phyloP scores from a whole-genome alignment of 805 yeast species.

The Candida vaughaniae region DNA sequence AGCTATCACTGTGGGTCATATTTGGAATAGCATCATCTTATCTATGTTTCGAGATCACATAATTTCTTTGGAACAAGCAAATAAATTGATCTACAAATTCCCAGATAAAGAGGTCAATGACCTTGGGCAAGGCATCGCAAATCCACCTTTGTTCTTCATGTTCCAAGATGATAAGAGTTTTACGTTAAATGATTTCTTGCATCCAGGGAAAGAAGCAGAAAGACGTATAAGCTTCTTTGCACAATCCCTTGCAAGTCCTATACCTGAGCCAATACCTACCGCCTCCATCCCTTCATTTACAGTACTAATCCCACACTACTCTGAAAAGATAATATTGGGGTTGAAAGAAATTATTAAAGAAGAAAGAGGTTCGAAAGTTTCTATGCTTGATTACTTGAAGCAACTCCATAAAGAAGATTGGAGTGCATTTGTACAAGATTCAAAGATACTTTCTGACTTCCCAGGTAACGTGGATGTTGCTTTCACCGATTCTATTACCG shows the following conservation, averaged over 20 bases:
- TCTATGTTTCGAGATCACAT: slow-evolving; percentile 39
- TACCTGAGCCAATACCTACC: slow-evolving; percentile 49
- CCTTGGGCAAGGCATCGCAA: slow-evolving; percentile 14
- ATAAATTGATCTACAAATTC: slow-evolving; percentile 25
- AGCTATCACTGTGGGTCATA: slow-evolving; percentile 15
- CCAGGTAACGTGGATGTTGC: background rate
- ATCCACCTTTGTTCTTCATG: slow-evolving; percentile 47
- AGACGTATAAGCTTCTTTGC: slow-evolving; percentile 54
- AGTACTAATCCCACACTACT: slow-evolving; percentile 52
- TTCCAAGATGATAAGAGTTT: slow-evolving; percentile 46
- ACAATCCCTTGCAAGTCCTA: slow-evolving; percentile 47
- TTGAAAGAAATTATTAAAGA: slow-evolving; percentile 49
- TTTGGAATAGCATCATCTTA: slow-evolving; percentile 29
- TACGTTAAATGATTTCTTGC: slow-evolving; percentile 39
- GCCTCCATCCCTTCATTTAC: slow-evolving; percentile 51
- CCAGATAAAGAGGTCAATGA: slow-evolving; percentile 4
- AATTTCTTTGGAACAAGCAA: slow-evolving; percentile 42
- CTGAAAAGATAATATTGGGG: slow-evolving; percentile 47
- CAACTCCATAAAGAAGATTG: slow-evolving; percentile 73
- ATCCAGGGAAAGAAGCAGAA: slow-evolving; percentile 49
- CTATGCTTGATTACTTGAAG: slow-evolving; percentile 78
- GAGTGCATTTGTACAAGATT: slow-evolving; percentile 76
- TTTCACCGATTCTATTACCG: background rate
- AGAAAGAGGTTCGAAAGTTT: slow-evolving; percentile 42
- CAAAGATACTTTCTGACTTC: slow-evolving; percentile 43